These are phyloP conservation scores for Urtica urens DNA, from an alignment of 306 rosid genomes.

Conservation along the genomic window DNA sequence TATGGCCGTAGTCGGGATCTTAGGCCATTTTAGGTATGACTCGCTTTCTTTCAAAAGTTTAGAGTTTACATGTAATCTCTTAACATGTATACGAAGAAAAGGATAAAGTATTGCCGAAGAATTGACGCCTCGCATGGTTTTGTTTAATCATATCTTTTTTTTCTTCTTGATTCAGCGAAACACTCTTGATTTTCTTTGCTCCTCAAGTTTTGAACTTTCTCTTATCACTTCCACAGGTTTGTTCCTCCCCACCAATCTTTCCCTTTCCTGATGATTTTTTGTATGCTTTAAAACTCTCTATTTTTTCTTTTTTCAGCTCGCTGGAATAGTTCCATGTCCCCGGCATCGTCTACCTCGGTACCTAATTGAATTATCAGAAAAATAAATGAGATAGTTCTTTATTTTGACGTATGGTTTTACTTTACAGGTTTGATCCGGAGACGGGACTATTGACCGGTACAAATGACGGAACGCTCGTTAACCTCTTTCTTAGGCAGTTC, in stretches of 20 bases:
- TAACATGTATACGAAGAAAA: neutral
- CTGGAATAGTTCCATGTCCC: conserved; percentile 85
- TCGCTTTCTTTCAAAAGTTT: conserved; percentile 1
- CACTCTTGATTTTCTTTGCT: conserved; percentile 77
- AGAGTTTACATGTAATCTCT: neutral
- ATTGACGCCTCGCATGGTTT: too few relatives aligned
- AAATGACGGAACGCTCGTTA: conserved; percentile 88
- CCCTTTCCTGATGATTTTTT: neutral
- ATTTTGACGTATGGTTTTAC: conserved; percentile 11
- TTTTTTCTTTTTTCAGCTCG: conserved; percentile 40
- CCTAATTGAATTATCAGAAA: neutral
- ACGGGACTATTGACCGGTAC: conserved; percentile 88
- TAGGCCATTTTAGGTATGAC: conserved; percentile 83
- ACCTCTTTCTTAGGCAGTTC: conserved; percentile 62
- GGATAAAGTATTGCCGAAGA: too few relatives aligned
- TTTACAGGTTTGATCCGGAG: conserved; percentile 68
- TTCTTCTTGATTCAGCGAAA: conserved; percentile 52
- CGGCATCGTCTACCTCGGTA: conserved; percentile 94
- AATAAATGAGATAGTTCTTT: neutral
- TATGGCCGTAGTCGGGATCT: conserved; percentile 89
- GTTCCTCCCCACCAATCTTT: conserved; percentile 6
- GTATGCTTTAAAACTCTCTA: neutral
- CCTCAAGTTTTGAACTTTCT: conserved; percentile 96
- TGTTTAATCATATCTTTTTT: conserved; percentile 9
- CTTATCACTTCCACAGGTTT: conserved; percentile 90